These are phyloP conservation scores for Xylaria cubensis DNA, from an alignment of 495 filamentous ascomycete species.

Conservation along the genomic window DNA sequence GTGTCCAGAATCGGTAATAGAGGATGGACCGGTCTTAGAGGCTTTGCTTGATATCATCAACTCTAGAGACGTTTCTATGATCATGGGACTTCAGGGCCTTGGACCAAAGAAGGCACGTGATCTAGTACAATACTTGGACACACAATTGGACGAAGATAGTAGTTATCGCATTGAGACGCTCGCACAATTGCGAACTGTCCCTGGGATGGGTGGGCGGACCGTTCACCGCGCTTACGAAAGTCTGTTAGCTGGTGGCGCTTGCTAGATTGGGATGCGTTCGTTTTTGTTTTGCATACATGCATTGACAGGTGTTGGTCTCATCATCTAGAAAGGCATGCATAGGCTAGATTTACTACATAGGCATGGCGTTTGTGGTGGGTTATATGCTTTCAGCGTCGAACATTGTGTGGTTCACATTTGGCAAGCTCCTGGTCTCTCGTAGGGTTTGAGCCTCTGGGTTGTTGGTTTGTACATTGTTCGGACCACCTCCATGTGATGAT, in stretches of 20 bases:
- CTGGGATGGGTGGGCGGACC: slow-evolving; percentile 64
- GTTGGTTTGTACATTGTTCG: not conserved
- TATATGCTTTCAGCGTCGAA: slow-evolving; percentile 15
- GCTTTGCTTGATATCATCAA: slow-evolving; percentile 86
- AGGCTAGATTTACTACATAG: not conserved
- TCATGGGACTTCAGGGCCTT: slow-evolving; percentile 74
- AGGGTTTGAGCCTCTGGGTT: not conserved
- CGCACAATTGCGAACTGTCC: slow-evolving; percentile 59
- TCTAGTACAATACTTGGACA: slow-evolving; percentile 63
- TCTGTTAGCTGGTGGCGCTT: slow-evolving; percentile 31
- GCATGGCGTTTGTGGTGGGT: slow-evolving; percentile 15
- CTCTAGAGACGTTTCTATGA: slow-evolving; percentile 73
- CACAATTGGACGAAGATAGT: slow-evolving; percentile 46
- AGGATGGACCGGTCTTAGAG: slow-evolving; percentile 52
- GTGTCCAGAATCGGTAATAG: slow-evolving; percentile 27
- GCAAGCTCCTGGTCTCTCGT: not conserved
- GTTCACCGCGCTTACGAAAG: slow-evolving; percentile 64
- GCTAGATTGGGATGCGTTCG: not conserved
- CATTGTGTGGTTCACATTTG: not conserved
- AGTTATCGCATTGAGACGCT: slow-evolving; percentile 51
- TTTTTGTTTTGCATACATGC: slow-evolving; percentile 18
- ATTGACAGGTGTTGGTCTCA: slow-evolving; percentile 25
- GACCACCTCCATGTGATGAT: not conserved
- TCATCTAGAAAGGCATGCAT: slow-evolving; percentile 21
- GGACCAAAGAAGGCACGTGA: slow-evolving; percentile 71